Evolutionary conservation across 2,329 filamentous ascomycete genomes (phyloP).

Genomic region (Fusarium pilosicola): DNA sequence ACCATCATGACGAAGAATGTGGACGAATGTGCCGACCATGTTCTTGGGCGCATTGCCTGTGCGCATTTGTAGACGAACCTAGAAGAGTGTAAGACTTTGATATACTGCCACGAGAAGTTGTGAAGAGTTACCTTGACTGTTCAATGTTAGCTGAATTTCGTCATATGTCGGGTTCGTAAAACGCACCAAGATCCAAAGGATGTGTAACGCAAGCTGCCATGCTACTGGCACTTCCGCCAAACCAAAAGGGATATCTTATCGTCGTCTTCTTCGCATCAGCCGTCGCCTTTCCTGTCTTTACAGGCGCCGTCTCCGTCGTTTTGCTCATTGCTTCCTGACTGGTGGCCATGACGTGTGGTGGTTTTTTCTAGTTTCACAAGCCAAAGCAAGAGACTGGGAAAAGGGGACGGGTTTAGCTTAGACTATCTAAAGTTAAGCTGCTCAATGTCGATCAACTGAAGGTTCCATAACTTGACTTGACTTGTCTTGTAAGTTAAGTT

Average conservation of each 20-base stretch:
- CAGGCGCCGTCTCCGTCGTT: constrained; percentile 5
- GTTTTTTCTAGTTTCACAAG: background rate
- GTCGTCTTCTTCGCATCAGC: constrained; percentile 51
- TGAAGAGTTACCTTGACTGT: constrained; percentile 60
- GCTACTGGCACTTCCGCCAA: constrained; percentile 93
- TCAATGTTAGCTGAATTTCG: constrained; percentile 37
- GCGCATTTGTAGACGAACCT: constrained; percentile 91
- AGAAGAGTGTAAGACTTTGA: constrained; percentile 20
- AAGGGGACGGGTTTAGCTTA: constrained; percentile 13
- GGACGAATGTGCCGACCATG: constrained; percentile 86
- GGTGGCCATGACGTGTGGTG: constrained; percentile 34
- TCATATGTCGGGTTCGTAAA: background rate
- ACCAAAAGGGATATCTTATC: constrained; percentile 86
- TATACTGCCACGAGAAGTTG: background rate
- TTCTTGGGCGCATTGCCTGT: constrained; percentile 77
- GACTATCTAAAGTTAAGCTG: constrained; percentile 31
- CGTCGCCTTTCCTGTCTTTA: constrained; percentile 43
- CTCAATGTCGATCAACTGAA: constrained; percentile 7
- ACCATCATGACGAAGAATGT: constrained; percentile 82
- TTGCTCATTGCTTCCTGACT: constrained; percentile 32
- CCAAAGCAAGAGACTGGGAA: background rate
- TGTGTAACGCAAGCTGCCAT: constrained; percentile 93
- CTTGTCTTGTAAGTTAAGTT: background rate
- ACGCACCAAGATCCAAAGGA: constrained; percentile 88
- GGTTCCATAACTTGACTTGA: constrained; percentile 10